Base-by-base conservation (phyloP, 768 basidiomycete species). In the Tulasnella sp. region DNA sequence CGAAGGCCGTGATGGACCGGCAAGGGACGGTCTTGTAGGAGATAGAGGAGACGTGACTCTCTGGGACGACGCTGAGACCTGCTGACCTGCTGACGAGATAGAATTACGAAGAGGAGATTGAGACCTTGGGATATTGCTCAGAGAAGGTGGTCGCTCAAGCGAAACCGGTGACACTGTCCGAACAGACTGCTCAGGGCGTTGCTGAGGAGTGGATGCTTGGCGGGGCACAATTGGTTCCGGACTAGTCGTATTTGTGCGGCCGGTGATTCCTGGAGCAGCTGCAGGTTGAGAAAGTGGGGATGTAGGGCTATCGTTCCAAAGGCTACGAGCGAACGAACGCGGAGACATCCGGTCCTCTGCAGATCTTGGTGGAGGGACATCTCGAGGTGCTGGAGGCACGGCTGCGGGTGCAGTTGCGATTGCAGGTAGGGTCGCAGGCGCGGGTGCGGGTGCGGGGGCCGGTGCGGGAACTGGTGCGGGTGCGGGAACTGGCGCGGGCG, bases 391-490 rank as follows among this genome's bases (percentile, higher is more conserved):
- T 4, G 31, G 29, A 25, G 39, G 72, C 17, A 5, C 52, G n/a
- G 17, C 31, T 36, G 25, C 31, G 29, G 69, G 69, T 36, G 36
- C 3, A 3, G 37, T n/a, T n/a, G n/a, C 52, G n/a, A 19, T n/a
- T 36, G 25, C 31, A 14, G 69, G 69, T 36, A 25, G 0, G 2
- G 37, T 15, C 22, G 29, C 68, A 29, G 68, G 37, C 69, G 11
- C 37, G 2, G 69, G n/a, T 38, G 37, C 40, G 78, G 79, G 73
- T 81, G 78, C 45, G 67, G 25, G 78, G 79, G 52, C 76, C 17
- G 42, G 80, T 79, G 12, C 75, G 78, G 31, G 69, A 38, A 54
- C 40, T 42, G 40, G 67, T 39, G 29, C 80, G 77, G 25, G 81
- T 42, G 73, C 58, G 7, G 3, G 54, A 58, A n/a, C 9, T 22